Evolutionary conservation across 768 basidiomycete genomes (phyloP), one percentile per base, ranked within the genome.

Genomic region (Neoboletus brunneissimus): DNA sequence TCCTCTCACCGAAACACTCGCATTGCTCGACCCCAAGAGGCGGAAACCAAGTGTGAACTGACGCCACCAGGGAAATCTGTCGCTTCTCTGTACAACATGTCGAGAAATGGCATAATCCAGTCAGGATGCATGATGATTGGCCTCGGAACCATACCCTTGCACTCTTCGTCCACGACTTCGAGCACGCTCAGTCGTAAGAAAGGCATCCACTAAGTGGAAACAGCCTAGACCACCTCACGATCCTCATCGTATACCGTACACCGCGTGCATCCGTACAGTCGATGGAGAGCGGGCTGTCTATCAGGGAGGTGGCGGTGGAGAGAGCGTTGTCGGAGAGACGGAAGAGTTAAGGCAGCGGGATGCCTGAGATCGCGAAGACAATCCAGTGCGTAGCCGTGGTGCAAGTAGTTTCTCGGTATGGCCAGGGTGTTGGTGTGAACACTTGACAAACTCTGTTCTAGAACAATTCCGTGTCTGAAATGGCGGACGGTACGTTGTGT

Each of bases 321-420:
- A 64, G 54, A 40, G 70, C 71, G 16, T 43, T 70, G 22, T 34
- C 66, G 53, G 68, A 70, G 32, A 56, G 69, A 51, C 67, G 68
- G 27, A 66, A 48, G 48, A 44, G 27, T 59, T 5, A 63, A 55
- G 27, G 67, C 55, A 2, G 45, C 48, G n/a, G 57, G 40, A n/a
- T 48, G 52, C 16, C 23, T 47, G 1, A 48, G 41, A 47, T 11
- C 37, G 38, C 15, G 54, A 48, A 25, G 60, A 53, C 29, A 13
- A 22, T 22, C 15, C 16, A 7, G 22, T 16, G 25, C 46, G 13
- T 25, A 45, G 32, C 13, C 53, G 12, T 38, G 53, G 53, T 25
- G 32, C 40, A 31, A 43, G 18, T 46, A 37, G 41, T n/a, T 25
- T n/a, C 18, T 34, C 23, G 51, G 31, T 32, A 41, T 50, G 48